phyloP scores from a whole-genome alignment of 2,329 filamentous ascomycete genomes.

The Trichoderma atrobrunneum region DNA sequence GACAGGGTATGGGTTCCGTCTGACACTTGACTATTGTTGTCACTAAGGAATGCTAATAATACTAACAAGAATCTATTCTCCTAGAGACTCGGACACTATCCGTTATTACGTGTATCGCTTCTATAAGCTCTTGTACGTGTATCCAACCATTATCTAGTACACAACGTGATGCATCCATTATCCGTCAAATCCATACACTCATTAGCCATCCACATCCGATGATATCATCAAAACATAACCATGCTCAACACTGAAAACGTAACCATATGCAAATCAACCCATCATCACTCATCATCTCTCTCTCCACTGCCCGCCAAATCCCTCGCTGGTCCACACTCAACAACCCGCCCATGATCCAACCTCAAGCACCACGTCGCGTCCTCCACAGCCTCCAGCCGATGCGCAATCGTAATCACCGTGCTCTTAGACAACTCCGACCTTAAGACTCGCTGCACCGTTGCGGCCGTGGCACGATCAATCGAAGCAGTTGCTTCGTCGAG shows the following conservation, averaged over 20 bases:
- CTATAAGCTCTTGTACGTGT: background rate
- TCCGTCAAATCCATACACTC: background rate
- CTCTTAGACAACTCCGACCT: slow-evolving; percentile 52
- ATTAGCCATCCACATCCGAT: background rate
- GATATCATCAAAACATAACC: background rate
- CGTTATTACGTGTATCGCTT: background rate
- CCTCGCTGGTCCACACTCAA: slow-evolving; percentile 45
- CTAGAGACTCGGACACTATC: background rate
- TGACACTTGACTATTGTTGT: background rate
- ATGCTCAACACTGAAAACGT: background rate
- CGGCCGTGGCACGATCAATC: slow-evolving; percentile 59
- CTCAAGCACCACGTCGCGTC: slow-evolving; percentile 56
- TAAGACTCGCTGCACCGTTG: slow-evolving; percentile 56
- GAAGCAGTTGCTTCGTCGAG: slow-evolving; percentile 65
- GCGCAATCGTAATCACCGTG: slow-evolving; percentile 66
- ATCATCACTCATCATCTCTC: background rate
- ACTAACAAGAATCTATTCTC: background rate
- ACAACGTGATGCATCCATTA: background rate
- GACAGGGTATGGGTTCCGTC: background rate
- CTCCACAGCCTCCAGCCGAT: slow-evolving; percentile 60
- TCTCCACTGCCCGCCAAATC: slow-evolving; percentile 8
- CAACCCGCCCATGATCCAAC: slow-evolving; percentile 50
- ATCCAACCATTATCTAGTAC: background rate
- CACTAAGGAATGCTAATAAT: background rate
- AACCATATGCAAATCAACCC: background rate